Evolutionary conservation across 441 rosid species (phyloP).

Genomic region (Macaranga tanarius): DNA sequence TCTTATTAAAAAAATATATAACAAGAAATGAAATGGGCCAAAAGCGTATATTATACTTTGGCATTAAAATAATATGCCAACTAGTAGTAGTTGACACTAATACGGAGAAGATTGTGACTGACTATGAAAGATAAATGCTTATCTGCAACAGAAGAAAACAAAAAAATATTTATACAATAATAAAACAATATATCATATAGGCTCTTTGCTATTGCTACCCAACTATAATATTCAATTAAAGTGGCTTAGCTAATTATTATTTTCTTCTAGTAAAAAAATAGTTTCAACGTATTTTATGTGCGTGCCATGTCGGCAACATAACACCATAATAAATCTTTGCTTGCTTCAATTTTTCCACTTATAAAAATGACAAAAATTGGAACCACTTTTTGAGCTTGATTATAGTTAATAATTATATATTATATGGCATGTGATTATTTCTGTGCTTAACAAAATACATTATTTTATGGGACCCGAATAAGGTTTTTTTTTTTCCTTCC

Average conservation of each 20-base stretch:
- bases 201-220: slow-evolving; percentile 16
- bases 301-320: slow-evolving; percentile 45
- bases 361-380: background rate
- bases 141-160: slow-evolving; percentile 23
- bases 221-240: slow-evolving; percentile 14
- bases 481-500: too few species aligned
- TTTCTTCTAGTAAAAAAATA: background rate
- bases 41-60: background rate
- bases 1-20: too few species aligned
- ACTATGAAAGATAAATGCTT: slow-evolving; percentile 13
- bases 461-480: too few species aligned
- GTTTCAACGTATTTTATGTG: too few species aligned
- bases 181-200: too few species aligned
- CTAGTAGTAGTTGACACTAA: slow-evolving; percentile 3
- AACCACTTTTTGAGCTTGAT: background rate
- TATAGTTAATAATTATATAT: background rate
- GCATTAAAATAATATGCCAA: slow-evolving; percentile 1
- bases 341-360: background rate
- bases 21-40: background rate
- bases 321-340: background rate
- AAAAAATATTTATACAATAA: background rate
- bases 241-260: slow-evolving; percentile 4
- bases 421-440: slow-evolving; percentile 12
- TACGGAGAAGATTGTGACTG: slow-evolving; percentile 4
- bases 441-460: background rate